Percentiles rank a stretch among this genome's conserved stretches.
phyloP scores from a whole-genome alignment of 441 rosid genomes.

The Populus hybrid region DNA sequence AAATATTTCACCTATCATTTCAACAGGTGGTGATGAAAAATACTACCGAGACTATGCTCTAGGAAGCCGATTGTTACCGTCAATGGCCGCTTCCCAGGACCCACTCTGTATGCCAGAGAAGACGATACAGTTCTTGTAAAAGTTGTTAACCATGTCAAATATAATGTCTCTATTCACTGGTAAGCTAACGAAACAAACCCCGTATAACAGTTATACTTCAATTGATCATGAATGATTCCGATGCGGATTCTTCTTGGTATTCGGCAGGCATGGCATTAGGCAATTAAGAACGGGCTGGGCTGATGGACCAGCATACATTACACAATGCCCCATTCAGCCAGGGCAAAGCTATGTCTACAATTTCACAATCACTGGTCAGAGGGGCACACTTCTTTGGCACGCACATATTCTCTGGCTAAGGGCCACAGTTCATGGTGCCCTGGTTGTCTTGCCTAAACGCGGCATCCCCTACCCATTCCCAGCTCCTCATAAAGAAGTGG shows the following conservation, averaged over 20 bases:
- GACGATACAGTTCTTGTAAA: conserved; percentile 74
- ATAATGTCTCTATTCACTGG: conserved; percentile 83
- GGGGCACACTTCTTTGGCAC: conserved; percentile 94
- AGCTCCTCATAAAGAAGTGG: conserved; percentile 62
- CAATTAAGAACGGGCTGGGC: conserved; percentile 93
- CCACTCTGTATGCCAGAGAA: conserved; percentile 87
- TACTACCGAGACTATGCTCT: no score
- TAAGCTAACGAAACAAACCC: conserved; percentile 21
- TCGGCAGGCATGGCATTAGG: conserved; percentile 73
- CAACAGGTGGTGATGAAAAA: no score
- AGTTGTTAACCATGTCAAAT: conserved; percentile 76
- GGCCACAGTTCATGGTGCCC: conserved; percentile 76
- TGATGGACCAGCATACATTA: conserved; percentile 88
- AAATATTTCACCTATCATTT: no score
- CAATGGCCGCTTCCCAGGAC: no score
- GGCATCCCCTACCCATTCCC: conserved; percentile 90
- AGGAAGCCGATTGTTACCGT: no score
- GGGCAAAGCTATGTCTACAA: conserved; percentile 74
- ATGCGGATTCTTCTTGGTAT: neutral
- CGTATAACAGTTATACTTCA: neutral
- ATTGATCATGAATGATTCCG: neutral
- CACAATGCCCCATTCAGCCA: conserved; percentile 86
- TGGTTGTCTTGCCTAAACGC: conserved; percentile 74
- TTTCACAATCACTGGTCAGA: conserved; percentile 79
- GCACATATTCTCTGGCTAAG: conserved; percentile 90